Base-by-base conservation (phyloP, 306 rosid genomes). In the Lithocarpus polystachyus region DNA sequence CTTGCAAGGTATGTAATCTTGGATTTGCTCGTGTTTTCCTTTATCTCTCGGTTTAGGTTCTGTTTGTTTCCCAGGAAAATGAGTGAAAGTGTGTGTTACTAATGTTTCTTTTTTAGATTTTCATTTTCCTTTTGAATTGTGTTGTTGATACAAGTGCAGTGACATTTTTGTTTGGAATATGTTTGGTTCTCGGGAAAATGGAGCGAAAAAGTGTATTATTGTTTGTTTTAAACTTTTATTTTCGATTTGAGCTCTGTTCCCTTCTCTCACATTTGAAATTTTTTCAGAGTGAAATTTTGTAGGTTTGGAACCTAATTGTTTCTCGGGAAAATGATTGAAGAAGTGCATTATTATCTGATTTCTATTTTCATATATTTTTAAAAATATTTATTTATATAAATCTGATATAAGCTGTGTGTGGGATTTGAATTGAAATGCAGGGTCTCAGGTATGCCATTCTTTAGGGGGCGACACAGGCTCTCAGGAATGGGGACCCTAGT, bases 401-500 rank as follows among this genome's bases (percentile, higher is more conserved):
- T 45, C 15, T 12, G 4, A 45, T 45, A 45, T 12, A 45, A 45
- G 3, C 15, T 11, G 4, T 45, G 13, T 45, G 14, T 12, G 20
- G 56, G 56, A 2, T 79, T 72, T 45, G 28, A 17, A 2, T 15
- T 60, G 24, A 14, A 61, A 37, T 67, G 31, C 82, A 89, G 91
- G 91, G 26, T 90, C 86, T 84, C 91, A 88, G 78, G 91, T 88
- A 15, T 90, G 94, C 83, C 94, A 90, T 86, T 88, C 89, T 9
- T 80, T 90, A 10, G 91, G 91, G 43, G 91, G 93, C 18, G 91
- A 91, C 68, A 87, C 91, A 17, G 94, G 48, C n/a, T n/a, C n/a
- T 90, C 94, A 1, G 88, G 94, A 56, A 90, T 90, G 94, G 91
- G 91, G 28, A 90, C 94, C 1, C 83, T 90, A 6, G 55, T 90